Evolutionary conservation across 208 protist genomes (phyloP).

Genomic region (Leishmania gerbilli): DNA sequence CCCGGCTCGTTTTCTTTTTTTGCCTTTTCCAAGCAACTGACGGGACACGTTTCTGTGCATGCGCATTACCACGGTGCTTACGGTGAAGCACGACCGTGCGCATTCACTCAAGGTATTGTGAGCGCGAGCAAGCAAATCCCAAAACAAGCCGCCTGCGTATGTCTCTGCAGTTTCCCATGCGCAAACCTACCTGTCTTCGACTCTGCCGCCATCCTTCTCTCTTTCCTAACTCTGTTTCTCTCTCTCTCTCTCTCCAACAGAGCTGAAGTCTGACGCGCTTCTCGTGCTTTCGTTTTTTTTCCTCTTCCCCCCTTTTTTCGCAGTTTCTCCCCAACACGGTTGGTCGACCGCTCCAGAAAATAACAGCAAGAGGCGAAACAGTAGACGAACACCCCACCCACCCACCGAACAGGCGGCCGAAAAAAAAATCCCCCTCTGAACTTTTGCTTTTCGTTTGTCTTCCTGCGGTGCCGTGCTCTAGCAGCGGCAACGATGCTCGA

Average conservation of each 20-base stretch:
- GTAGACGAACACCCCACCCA: not conserved
- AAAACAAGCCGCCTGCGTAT: not conserved
- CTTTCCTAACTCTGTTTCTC: not conserved
- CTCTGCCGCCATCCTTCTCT: not conserved
- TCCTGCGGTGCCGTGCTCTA: not conserved
- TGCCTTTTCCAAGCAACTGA: not conserved
- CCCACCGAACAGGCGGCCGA: not conserved
- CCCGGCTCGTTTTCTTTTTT: not conserved
- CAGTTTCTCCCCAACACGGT: not conserved
- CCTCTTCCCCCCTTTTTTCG: not conserved
- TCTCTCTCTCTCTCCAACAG: not conserved
- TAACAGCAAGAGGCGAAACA: not conserved
- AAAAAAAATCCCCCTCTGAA: not conserved
- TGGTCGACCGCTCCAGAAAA: not conserved
- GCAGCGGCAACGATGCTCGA: conserved; percentile 22
- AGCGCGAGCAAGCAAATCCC: not conserved
- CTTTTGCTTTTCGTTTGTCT: not conserved
- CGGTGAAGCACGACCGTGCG: not conserved
- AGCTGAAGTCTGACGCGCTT: conserved; percentile 1
- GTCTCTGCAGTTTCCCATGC: not conserved
- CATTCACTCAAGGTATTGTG: not conserved
- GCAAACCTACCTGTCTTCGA: not conserved
- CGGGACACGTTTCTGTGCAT: not conserved
- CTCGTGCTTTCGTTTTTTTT: not conserved
- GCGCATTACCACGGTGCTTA: not conserved